Base-by-base conservation (phyloP, 768 basidiomycete species). In the Boletus sensibilis region DNA sequence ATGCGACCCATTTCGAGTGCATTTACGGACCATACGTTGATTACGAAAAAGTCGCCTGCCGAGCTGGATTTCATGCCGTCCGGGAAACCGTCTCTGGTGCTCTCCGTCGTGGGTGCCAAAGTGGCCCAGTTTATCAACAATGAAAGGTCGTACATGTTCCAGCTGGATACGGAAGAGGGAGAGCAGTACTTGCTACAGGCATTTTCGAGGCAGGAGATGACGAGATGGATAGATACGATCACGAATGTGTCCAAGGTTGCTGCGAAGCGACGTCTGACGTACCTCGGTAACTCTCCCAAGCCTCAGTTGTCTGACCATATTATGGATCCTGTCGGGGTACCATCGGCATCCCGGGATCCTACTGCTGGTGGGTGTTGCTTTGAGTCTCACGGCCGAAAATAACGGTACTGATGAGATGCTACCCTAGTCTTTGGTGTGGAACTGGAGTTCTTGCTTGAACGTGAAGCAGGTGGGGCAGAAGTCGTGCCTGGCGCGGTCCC, bases 1-100 rank as follows among this genome's bases (percentile, higher is more conserved):
- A 92, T 92, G 86, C 82, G 91, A n/a, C 92, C 91, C 2, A 85
- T 92, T 50, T 94, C 92, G 16, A 92, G 84, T 57, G 92, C 92
- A 2, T 93, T 93, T 65, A 84, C 84, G 20, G 82, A 86, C 43
- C 86, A 88, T 47, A 76, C 79, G 27, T 50, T 72, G 51, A 51
- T 60, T 10, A 46, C 75, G 57, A 86, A 82, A 68, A 82, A 79
- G 56, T 87, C 87, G 1, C 78, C 88, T 1, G 80, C 82, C 0
- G 90, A 94, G 63, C 75, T 94, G 50, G 89, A 93, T 66, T 93
- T 93, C 63, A 61, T 74, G 8, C 79, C 90, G 0, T 76, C 78
- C n/a, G 80, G 83, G 31, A 93, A 92, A 68, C 90, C 90, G 0
- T 79, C 87, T 25, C 74, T 90, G 42, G 88, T 89, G 25, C 74